Base-by-base conservation (phyloP, 1,139 yeast species). In the Zygoascus meyerae region DNA sequence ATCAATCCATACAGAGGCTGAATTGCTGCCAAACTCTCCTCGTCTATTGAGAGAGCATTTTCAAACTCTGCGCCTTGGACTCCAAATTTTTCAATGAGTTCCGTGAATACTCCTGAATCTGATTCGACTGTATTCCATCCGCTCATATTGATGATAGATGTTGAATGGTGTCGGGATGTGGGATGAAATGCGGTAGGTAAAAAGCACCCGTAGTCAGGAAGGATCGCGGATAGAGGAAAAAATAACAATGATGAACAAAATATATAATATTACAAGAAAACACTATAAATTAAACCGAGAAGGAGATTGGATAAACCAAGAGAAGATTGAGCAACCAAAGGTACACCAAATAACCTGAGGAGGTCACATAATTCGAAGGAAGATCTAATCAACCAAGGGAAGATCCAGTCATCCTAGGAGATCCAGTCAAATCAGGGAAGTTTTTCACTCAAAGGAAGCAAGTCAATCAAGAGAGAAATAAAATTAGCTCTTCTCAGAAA, bases 21-120 rank as follows among this genome's bases (percentile, higher is more conserved):
- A 8, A 52, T 50, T 42, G 56, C 44, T 17, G 54, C 55, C 31
- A 79, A 63, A 3, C 78, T 67, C 5, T 71, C 77, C 1, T 70
- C 50, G 52, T 81, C 86, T 17, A 81, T 70, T 2, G 80, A 67
- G 52, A 75, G 74, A 14, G 81, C 66, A 55, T 83, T 87, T 46
- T 78, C 80, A 54, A 82, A 71, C 60, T 81, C 82, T 14, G 79
- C 72, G 30, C 74, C 72, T 51, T 72, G 58, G 17, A 80, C 79
- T n/a, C 78, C 78, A 36, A 83, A 65, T 48, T 73, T 71, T 51
- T 78, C 82, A 21, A 79, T 77, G 21, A 82, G 69, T 54, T 81
- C 83, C 1, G 85, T 77, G 64, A 82, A 83, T 7, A 82, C 81
- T n/a, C 85, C 85, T 0, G 86, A 85, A 62, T 82, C 89, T 3